phyloP scores from a whole-genome alignment of 192 early-diverging fungal species.

The Coemansia sp. region DNA sequence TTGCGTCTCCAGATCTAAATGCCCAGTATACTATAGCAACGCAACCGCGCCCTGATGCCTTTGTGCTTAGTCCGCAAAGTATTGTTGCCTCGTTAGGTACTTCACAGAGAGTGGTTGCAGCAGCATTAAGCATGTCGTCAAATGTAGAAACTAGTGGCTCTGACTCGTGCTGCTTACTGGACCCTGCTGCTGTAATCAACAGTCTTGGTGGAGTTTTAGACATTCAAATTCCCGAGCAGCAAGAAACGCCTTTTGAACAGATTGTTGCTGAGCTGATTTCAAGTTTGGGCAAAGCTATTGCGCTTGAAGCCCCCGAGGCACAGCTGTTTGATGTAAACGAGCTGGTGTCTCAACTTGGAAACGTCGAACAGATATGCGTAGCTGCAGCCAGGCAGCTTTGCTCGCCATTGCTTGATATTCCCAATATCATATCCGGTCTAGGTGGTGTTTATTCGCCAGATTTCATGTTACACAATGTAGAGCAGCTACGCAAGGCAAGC shows the following conservation, averaged over 20 bases:
- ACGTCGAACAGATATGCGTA: background rate
- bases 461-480: slow-evolving; percentile 11
- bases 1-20: background rate
- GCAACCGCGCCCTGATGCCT: too few species aligned
- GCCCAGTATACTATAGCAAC: too few species aligned
- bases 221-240: background rate
- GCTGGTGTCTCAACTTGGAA: background rate
- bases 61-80: too few species aligned
- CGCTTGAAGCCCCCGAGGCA: background rate
- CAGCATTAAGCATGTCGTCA: too few species aligned
- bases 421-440: slow-evolving; percentile 30
- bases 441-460: slow-evolving; percentile 36
- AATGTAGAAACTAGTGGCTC: too few species aligned
- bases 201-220: background rate
- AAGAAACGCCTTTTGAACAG: background rate
- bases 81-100: too few species aligned
- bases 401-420: slow-evolving; percentile 7
- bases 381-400: background rate
- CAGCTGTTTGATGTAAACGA: background rate
- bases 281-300: background rate
- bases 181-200: background rate
- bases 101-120: too few species aligned
- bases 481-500: slow-evolving; percentile 14
- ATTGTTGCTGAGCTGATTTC: slow-evolving; percentile 3
- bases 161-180: too few species aligned